These are phyloP conservation scores for Umbellularia californica DNA, from an alignment of 164 flowering plant genomes.

Conservation along the genomic window DNA sequence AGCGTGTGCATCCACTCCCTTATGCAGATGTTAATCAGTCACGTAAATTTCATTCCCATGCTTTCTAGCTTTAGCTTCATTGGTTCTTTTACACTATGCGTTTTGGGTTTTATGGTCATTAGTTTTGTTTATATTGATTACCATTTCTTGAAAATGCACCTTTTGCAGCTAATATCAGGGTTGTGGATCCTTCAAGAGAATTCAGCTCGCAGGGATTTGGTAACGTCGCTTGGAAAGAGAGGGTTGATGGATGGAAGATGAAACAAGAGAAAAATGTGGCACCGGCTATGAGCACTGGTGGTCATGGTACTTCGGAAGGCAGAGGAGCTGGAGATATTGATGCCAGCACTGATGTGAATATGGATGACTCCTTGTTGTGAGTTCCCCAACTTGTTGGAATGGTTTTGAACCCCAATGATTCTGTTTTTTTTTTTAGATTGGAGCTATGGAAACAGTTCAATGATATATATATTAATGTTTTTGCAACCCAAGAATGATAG, in stretches of 20 bases:
- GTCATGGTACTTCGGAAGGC: slow-evolving; percentile 61
- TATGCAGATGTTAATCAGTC: slow-evolving; percentile 52
- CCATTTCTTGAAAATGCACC: not conserved
- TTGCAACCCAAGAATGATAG: not conserved
- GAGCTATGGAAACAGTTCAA: not conserved
- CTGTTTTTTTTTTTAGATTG: not conserved
- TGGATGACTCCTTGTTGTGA: slow-evolving; percentile 40
- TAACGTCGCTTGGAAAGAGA: slow-evolving; percentile 62
- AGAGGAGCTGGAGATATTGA: slow-evolving; percentile 49
- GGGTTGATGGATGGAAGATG: slow-evolving; percentile 56
- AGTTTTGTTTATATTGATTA: not conserved
- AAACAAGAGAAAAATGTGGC: slow-evolving; percentile 50
- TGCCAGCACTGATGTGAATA: slow-evolving; percentile 29
- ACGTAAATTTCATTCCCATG: slow-evolving; percentile 22
- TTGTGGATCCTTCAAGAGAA: slow-evolving; percentile 70
- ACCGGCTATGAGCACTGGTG: slow-evolving; percentile 50
- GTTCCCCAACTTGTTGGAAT: slow-evolving; percentile 8
- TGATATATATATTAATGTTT: not conserved
- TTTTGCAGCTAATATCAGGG: slow-evolving; percentile 65
- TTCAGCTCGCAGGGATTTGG: slow-evolving; percentile 69
- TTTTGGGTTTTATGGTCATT: slow-evolving; percentile 1
- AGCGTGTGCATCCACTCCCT: slow-evolving; percentile 45
- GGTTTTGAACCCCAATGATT: not conserved
- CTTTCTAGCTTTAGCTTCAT: not conserved
- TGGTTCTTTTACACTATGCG: not conserved